These are phyloP conservation scores for Zasmidium cellare DNA, from an alignment of 2,329 filamentous ascomycete genomes.

Conservation along the genomic window DNA sequence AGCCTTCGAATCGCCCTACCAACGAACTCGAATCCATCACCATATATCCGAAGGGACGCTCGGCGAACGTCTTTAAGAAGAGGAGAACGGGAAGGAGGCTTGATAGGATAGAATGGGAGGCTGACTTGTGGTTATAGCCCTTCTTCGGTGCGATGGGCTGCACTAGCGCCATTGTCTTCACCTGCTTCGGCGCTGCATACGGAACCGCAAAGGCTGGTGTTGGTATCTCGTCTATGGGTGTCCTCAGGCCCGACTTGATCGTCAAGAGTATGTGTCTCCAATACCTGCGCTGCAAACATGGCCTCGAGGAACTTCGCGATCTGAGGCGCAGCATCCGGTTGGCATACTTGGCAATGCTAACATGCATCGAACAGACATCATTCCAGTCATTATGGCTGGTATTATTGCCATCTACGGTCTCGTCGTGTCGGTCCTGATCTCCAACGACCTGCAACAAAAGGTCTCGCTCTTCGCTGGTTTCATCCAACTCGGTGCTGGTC, in stretches of 20 bases:
- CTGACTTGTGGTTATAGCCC: conserved; percentile 53
- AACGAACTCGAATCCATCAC: background rate
- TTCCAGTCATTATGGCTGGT: conserved; percentile 99
- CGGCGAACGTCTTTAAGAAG: background rate
- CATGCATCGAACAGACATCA: conserved; percentile 69
- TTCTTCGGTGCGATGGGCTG: conserved; percentile 99
- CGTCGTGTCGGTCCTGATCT: conserved; percentile 56
- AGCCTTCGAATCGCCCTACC: background rate
- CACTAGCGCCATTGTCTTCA: conserved; percentile 93
- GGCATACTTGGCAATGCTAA: conserved; percentile 14
- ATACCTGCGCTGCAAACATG: background rate
- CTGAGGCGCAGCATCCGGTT: background rate
- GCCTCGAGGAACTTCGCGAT: background rate
- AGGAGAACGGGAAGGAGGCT: no score
- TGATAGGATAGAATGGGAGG: conserved; percentile 2
- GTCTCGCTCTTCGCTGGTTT: conserved; percentile 52
- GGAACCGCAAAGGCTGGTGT: conserved; percentile 99
- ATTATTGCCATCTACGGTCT: conserved; percentile 93
- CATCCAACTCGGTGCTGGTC: conserved; percentile 55
- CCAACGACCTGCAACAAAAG: conserved; percentile 51
- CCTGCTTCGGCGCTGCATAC: conserved; percentile 94
- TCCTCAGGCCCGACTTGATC: conserved; percentile 94
- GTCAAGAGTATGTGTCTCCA: conserved; percentile 84
- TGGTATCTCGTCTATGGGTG: conserved; percentile 97
- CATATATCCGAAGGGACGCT: background rate